A percentile compares a stretch with the other conserved stretches of the same genome.
These are phyloP conservation scores for Westerdykella sp. DNA, from an alignment of 2,329 filamentous ascomycete species.

Conservation along the genomic window DNA sequence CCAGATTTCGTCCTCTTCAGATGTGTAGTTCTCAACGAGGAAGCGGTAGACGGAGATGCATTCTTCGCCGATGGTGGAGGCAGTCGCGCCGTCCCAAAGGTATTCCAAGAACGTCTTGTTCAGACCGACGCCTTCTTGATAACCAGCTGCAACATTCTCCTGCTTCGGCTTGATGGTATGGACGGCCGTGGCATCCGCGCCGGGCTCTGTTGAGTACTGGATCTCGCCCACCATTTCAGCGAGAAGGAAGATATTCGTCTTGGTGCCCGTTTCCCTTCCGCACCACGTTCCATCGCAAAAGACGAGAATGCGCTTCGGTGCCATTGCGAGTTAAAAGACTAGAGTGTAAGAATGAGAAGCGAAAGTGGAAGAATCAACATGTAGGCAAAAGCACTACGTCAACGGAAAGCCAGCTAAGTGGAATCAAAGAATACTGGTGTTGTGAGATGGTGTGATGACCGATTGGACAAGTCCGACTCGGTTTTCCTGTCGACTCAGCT, in stretches of 20 bases:
- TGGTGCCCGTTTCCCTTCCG: slow-evolving; percentile 30
- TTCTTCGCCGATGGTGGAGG: slow-evolving; percentile 30
- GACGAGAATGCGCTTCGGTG: slow-evolving; percentile 22
- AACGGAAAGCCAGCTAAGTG: too few species aligned
- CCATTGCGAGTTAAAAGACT: slow-evolving; percentile 6
- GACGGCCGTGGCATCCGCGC: slow-evolving; percentile 11
- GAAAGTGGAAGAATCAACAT: too few species aligned
- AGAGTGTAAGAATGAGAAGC: too few species aligned
- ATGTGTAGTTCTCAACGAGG: slow-evolving; percentile 30
- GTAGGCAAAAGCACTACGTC: too few species aligned
- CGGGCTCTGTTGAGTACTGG: slow-evolving; percentile 6
- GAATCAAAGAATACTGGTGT: too few species aligned
- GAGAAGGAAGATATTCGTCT: slow-evolving; percentile 29
- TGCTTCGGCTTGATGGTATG: slow-evolving; percentile 13
- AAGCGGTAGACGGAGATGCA: slow-evolving; percentile 32
- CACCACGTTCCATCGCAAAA: slow-evolving; percentile 36
- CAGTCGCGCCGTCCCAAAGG: slow-evolving; percentile 33
- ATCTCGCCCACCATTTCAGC: slow-evolving; percentile 29
- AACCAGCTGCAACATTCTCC: slow-evolving; percentile 25
- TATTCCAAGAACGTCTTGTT: slow-evolving; percentile 33
- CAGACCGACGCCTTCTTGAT: slow-evolving; percentile 35
- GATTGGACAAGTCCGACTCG: too few species aligned
- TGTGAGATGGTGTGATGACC: too few species aligned
- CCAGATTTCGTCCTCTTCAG: slow-evolving; percentile 38
- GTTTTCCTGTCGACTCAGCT: too few species aligned